These are phyloP conservation scores for Ulota crispa DNA, from an alignment of 225 moss, liverwort and hornwort genomes.

Conservation along the genomic window DNA sequence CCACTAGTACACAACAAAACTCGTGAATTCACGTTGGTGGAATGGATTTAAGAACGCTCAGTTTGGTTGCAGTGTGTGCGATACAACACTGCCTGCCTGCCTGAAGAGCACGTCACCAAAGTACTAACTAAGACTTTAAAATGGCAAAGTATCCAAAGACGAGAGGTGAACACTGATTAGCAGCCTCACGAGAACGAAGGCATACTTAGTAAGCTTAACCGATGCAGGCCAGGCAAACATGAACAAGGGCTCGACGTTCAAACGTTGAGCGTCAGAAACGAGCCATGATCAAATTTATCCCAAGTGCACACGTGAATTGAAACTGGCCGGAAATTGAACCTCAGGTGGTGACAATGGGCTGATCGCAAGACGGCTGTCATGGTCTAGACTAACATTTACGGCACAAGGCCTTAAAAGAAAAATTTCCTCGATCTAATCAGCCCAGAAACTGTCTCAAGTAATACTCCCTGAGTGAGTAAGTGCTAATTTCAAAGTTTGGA, in stretches of 20 bases:
- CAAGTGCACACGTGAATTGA: not conserved
- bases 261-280: not conserved
- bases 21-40: not conserved
- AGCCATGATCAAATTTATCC: not conserved
- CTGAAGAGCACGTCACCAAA: not conserved
- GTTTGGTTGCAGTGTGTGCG: not conserved
- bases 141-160: not conserved
- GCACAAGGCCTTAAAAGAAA: not conserved
- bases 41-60: not conserved
- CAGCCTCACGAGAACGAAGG: not conserved
- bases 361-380: not conserved
- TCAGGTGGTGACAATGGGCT: not conserved
- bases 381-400: not conserved
- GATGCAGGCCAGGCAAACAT: not conserved
- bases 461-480: no score
- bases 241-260: not conserved
- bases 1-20: not conserved
- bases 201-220: no score
- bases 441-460: not conserved
- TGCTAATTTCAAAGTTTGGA: not conserved
- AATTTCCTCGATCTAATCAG: not conserved
- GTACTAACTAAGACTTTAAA: not conserved
- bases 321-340: not conserved
- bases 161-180: not conserved
- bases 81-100: not conserved